Base-by-base conservation (phyloP, 1,139 yeast genomes). In the Candida sanyaensis region DNA sequence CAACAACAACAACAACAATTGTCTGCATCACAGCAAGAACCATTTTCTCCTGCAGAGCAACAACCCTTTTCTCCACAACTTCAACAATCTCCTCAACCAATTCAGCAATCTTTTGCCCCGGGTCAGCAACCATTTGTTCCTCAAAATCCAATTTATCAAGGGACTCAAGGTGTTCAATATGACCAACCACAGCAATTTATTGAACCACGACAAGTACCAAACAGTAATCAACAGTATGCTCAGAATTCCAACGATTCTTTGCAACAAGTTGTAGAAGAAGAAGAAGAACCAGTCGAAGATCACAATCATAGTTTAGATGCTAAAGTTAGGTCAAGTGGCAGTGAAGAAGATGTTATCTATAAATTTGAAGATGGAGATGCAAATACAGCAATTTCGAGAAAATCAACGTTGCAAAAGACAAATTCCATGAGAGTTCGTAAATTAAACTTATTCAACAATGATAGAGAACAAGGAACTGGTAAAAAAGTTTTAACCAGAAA, bases 351-450 rank as follows among this genome's bases (percentile, higher is more conserved):
- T 37, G 68, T 62, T 5, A 66, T 68, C 6, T 71, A 71, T 55
- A 60, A 65, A 23, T 67, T 68, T 45, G 73, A 68, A 8, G 63
- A 61, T 13, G 65, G 63, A 8, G 64, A 60, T 11, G 60, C 55
- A n/a, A 29, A 57, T 17, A 65, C 64, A 1, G 58, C 62, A 21
- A 50, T 71, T n/a, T 71, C 78, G 2, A 57, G 78, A 43, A 72
- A 70, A 44, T 70, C 77, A 2, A 73, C 78, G 1, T 53, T 73
- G 39, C 71, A 68, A 50, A 71, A 72, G 50, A 62, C 73, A 28
- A 72, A 73, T 51, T 74, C 79, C 6, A 68, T 71, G 70, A 66
- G 75, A 45, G 68, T 75, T 36, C 59, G 79, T n/a, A 75, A 73
- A 49, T 61, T 75, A 41, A 69, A 75, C 48, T 59, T 75, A 32